A percentile compares a stretch with the other conserved stretches of the same genome.
Conservation (phyloP, 1,139 yeast species). For the Hanseniaspora gamundiae region DNA sequence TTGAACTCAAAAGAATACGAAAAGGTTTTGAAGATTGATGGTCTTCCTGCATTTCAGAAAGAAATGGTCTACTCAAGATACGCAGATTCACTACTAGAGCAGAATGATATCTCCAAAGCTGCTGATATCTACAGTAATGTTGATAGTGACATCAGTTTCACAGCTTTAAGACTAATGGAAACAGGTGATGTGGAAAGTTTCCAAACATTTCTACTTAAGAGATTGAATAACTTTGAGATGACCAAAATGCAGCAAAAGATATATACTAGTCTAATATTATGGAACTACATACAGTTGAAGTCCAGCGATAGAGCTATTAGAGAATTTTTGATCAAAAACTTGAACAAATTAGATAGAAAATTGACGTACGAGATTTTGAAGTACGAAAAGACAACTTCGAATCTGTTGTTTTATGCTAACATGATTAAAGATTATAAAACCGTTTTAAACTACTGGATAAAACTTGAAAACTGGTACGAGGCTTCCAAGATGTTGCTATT, state of each 20-base stretch:
- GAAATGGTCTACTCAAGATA: constrained; percentile 51
- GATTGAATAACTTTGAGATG: constrained; percentile 33
- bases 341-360: constrained; percentile 40
- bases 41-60: constrained; percentile 30
- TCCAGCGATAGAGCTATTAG: constrained; percentile 31
- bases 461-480: constrained; percentile 59
- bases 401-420: constrained; percentile 57
- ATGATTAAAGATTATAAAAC: constrained; percentile 55
- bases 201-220: constrained; percentile 43
- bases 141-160: constrained; percentile 46
- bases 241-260: constrained; percentile 42
- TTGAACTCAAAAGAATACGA: constrained; percentile 51
- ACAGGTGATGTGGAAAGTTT: constrained; percentile 32
- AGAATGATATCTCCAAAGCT: constrained; percentile 34
- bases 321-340: constrained; percentile 40
- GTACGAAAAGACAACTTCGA: constrained; percentile 51
- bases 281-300: constrained; percentile 40
- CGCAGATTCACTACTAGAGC: constrained; percentile 42
- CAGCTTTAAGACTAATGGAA: constrained; percentile 51
- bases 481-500: constrained; percentile 39
- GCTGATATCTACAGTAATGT: constrained; percentile 53
- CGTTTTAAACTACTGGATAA: constrained; percentile 58
- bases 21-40: constrained; percentile 45
- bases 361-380: constrained; percentile 65
- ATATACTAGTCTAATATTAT: constrained; percentile 76